Evolutionary conservation across 1,284 basidiomycete species (phyloP), one percentile per base, ranked within the genome.

Genomic region (Tilletia horrida): DNA sequence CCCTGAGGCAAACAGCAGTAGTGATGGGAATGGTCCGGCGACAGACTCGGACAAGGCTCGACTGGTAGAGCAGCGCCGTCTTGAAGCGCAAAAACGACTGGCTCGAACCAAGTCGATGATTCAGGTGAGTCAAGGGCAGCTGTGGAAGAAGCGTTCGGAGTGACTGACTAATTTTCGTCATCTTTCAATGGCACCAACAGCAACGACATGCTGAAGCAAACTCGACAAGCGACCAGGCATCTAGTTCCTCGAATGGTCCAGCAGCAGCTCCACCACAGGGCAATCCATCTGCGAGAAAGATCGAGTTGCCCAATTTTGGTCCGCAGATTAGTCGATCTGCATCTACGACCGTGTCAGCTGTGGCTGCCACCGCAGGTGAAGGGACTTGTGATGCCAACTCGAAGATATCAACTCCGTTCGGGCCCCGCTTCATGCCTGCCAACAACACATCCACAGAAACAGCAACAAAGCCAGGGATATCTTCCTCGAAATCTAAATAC

Each of bases 91-190:
- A 21, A 59, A 59, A 40, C 27, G 55, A 35, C 27, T 59, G 27
- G 55, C 55, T 35, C 27, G 55, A n/a, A 59, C 55, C 27, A 31
- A 35, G 55, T 59, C 55, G 29, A 55, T 55, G 52, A 40, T 40
- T 40, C 35, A 40, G 35, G 35, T 40, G 4, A 40, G 35, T 40
- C n/a, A n/a, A 11, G 35, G 35, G 11, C 4, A 4, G 35, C 11
- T 4, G 35, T 40, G 35, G 35, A 40, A 40, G 35, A 40, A 11
- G 4, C 4, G 11, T 4, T 11, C 11, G 35, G 6, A 6, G 35
- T 40, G 4, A 6, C 11, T 40, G 35, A 40, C 35, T 11, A 11
- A 40, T 4, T 6, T 40, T 4, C 35, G 35, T 40, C 11, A 4
- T 40, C 35, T 40, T 40, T 4, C 35, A 4, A 4, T 40, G 4